These are phyloP conservation scores for Quercus aquifolioides DNA, from an alignment of 306 rosid genomes.

Conservation along the genomic window DNA sequence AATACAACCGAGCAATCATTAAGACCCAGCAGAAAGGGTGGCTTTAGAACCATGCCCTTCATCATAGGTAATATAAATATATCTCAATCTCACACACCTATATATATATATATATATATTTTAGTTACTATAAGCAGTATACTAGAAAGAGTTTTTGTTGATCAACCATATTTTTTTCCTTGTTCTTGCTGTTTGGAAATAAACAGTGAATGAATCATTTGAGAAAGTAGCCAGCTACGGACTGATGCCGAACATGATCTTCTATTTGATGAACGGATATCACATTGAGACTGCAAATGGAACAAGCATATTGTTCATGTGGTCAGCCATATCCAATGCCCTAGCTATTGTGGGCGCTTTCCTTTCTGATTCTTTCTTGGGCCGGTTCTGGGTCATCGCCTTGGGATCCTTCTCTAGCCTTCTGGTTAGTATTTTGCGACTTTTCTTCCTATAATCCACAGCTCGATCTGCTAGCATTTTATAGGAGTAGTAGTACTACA, in stretches of 20 bases:
- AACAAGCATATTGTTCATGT: slow-evolving; percentile 27
- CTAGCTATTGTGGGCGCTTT: slow-evolving; percentile 52
- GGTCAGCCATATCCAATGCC: slow-evolving; percentile 45
- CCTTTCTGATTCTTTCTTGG: slow-evolving; percentile 47
- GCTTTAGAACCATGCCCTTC: slow-evolving; percentile 52
- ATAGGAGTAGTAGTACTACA: not conserved
- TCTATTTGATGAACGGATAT: slow-evolving; percentile 37
- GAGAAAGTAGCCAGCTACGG: slow-evolving; percentile 50
- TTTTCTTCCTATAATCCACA: not conserved
- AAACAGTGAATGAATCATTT: slow-evolving; percentile 45
- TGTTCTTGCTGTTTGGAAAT: not conserved
- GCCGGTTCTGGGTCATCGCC: slow-evolving; percentile 39
- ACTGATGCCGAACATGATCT: slow-evolving; percentile 46
- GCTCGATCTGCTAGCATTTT: not conserved
- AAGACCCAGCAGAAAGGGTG: slow-evolving; percentile 34
- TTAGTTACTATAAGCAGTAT: not conserved
- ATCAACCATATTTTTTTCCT: no score
- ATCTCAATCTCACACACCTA: not conserved
- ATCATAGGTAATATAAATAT: slow-evolving; percentile 38
- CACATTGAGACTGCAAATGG: slow-evolving; percentile 28
- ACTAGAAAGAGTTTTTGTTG: not conserved
- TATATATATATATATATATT: not conserved
- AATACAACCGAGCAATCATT: not conserved
- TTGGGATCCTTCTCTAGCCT: slow-evolving; percentile 49
- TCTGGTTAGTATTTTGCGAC: slow-evolving; percentile 25